Conservation (phyloP, 306 rosid species). For the Biancaea sappan region DNA sequence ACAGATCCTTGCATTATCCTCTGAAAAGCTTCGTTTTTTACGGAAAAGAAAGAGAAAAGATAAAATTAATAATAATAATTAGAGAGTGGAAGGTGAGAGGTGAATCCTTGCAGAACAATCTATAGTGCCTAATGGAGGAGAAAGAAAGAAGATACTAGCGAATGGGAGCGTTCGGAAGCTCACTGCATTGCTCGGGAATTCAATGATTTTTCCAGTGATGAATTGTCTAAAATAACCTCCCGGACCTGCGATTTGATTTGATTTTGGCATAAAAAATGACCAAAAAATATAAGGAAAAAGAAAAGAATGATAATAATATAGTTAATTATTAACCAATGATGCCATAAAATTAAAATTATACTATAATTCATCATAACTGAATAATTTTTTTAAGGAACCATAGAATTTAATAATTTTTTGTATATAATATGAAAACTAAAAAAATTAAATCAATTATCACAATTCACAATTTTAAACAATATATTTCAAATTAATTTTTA, state of each 20-base stretch:
- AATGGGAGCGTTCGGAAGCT: not conserved
- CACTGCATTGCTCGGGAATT: not conserved
- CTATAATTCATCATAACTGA: no score
- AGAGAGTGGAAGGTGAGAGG: not conserved
- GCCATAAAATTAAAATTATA: no score
- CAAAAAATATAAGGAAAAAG: no score
- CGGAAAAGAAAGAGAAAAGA: not conserved
- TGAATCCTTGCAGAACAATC: not conserved
- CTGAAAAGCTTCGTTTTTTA: not conserved
- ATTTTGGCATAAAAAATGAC: no score
- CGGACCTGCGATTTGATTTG: no score
- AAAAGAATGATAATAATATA: no score
- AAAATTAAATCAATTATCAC: no score
- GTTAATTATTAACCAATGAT: no score
- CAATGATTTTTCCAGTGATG: not conserved
- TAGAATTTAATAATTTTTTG: no score
- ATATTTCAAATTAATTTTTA: not conserved
- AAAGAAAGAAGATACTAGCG: not conserved
- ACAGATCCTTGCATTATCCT: constrained; percentile 86
- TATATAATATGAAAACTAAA: no score
- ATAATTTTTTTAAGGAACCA: no score
- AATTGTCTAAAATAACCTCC: constrained; percentile 45
- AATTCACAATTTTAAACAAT: no score
- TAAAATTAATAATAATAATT: not conserved
- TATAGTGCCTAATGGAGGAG: not conserved